phyloP scores from a whole-genome alignment of 257 asterid species.

The Penstemon newberryi region DNA sequence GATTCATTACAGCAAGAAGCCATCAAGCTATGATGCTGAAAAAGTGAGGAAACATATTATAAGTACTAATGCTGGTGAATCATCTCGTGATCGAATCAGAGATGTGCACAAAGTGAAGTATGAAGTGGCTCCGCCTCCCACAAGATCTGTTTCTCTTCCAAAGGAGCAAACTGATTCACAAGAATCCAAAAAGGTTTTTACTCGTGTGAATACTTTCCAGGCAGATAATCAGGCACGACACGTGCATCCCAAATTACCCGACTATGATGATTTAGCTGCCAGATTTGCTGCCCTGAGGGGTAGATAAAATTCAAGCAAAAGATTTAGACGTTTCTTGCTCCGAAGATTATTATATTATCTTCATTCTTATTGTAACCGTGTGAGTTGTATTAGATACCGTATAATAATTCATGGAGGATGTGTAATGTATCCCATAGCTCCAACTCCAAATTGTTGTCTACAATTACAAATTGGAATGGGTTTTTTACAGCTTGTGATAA shows the following conservation, averaged over 20 bases:
- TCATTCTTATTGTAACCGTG: too few relatives aligned
- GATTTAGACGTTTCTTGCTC: too few relatives aligned
- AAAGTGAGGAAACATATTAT: conserved; percentile 38
- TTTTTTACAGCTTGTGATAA: too few relatives aligned
- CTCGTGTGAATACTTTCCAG: conserved; percentile 76
- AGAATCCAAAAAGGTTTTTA: conserved; percentile 44
- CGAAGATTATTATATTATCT: too few relatives aligned
- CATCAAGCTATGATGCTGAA: conserved; percentile 47
- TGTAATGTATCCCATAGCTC: too few relatives aligned
- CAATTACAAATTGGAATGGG: too few relatives aligned
- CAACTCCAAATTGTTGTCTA: too few relatives aligned
- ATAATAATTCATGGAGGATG: too few relatives aligned
- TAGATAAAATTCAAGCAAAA: conserved; percentile 23
- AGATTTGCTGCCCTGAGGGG: conserved; percentile 87
- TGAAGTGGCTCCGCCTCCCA: conserved; percentile 42
- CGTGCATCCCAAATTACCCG: conserved; percentile 95
- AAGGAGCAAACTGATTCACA: conserved; percentile 39
- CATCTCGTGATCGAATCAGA: conserved; percentile 39
- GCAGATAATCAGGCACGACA: conserved; percentile 72
- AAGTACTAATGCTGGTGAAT: conserved; percentile 39
- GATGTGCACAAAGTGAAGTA: conserved; percentile 33
- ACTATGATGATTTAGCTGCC: conserved; percentile 91
- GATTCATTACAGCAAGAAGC: conserved; percentile 87
- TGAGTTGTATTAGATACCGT: too few relatives aligned
- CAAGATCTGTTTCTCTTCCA: conserved; percentile 81